Base-by-base conservation (phyloP, 2,329 filamentous ascomycete genomes). In the Nemania bipapillata region DNA sequence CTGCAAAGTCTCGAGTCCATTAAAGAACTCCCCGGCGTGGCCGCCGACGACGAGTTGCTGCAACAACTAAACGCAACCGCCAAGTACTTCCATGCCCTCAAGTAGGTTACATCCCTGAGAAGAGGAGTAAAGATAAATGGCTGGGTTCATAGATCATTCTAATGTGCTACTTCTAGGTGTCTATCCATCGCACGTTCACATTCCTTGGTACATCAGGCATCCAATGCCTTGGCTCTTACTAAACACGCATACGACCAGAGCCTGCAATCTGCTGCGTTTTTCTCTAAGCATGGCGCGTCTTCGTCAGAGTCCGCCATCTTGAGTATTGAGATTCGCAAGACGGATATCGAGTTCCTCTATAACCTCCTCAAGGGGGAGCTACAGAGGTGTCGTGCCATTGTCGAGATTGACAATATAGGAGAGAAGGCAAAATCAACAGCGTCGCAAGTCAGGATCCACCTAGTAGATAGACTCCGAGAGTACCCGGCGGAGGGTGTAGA, bases 1-100 rank as follows among this genome's bases (percentile, higher is more conserved):
- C 82, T 97, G 26, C 93, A 97, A 80, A 97, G 93, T 80, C 85
- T 99, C 68, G 92, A 97, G 72, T 93, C 94, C 4, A 90, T 97
- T 79, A 93, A 92, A 75, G 93, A 97, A 68, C 86, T 99, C 15
- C 92, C 94, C 2, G 96, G 96, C 80, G 92, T 97, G 20, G 93
- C 93, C 40, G 91, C 93, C 49, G 96, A 99, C 76, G 86, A 89
- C 47, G 84, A 83, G 17, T 92, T 99, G 72, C 85, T 94, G 4
- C 82, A 86, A 53, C 93, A 96, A 78, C 83, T 99, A n/a, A 89
- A 92, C 64, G 89, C 89, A 37, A 95, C 93, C 73, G 86, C 87
- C 40, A 85, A 87, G 68, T 98, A 98, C 81, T 99, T 98, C 82
- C 88, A 90, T 70, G 92, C 96, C 9, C 84, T 98, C 63, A 97